phyloP scores from a whole-genome alignment of 2,329 filamentous ascomycete genomes.

The Alternaria brassicae region DNA sequence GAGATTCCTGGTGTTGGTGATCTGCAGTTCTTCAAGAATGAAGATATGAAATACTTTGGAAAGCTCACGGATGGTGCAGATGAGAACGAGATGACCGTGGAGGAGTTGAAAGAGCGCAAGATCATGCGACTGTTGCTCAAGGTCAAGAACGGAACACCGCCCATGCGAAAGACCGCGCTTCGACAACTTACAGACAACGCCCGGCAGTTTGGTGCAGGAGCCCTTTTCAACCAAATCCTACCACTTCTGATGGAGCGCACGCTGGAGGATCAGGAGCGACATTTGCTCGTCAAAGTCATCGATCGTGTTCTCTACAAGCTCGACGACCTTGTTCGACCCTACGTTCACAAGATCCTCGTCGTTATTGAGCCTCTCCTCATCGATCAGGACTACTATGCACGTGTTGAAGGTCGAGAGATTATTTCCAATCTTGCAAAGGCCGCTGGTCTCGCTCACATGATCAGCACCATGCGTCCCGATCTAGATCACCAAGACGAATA shows the following conservation, averaged over 20 bases:
- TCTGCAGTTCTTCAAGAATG: slow-evolving; percentile 96
- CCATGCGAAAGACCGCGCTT: slow-evolving; percentile 97
- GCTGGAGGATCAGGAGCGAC: slow-evolving; percentile 95
- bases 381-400: slow-evolving; percentile 98
- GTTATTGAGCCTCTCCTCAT: slow-evolving; percentile 99
- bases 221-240: slow-evolving; percentile 96
- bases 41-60: slow-evolving; percentile 98
- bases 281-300: slow-evolving; percentile 98
- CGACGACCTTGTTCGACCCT: slow-evolving; percentile 93
- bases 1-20: slow-evolving; percentile 97
- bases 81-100: slow-evolving; percentile 88
- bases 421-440: slow-evolving; percentile 98
- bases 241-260: slow-evolving; percentile 98
- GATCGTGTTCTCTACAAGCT: slow-evolving; percentile 98
- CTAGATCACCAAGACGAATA: slow-evolving; percentile 99
- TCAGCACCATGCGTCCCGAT: slow-evolving; percentile 98
- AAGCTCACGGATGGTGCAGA: slow-evolving; percentile 95
- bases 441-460: slow-evolving; percentile 97
- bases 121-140: slow-evolving; percentile 97
- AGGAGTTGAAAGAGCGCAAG: slow-evolving; percentile 96
- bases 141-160: slow-evolving; percentile 98
- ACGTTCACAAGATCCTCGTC: slow-evolving; percentile 97
- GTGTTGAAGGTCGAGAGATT: slow-evolving; percentile 97
- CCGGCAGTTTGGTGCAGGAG: slow-evolving; percentile 89
- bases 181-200: slow-evolving; percentile 98